Base-by-base conservation (phyloP, 1,284 basidiomycete species). In the Cyathus olla region DNA sequence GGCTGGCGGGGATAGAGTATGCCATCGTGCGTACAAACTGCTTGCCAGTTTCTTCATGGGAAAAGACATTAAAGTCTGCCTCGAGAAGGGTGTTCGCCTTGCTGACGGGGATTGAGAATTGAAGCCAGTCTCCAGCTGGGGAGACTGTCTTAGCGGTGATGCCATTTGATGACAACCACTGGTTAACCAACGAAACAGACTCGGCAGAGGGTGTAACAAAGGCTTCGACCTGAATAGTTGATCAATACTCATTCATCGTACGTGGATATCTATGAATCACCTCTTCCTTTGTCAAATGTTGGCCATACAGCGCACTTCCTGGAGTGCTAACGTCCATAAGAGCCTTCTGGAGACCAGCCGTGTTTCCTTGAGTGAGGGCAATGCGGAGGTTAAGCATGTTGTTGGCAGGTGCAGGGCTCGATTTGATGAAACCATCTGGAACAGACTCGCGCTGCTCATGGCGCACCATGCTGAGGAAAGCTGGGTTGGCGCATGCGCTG, bases 1-100 rank as follows among this genome's bases (percentile, higher is more conserved):
- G 70, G 48, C 75, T 73, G 0, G 68, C 62, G 1, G 83, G 83
- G 44, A 84, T 71, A 4, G 81, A 83, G 72, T 83, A 83, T 3
- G 76, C 69, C 22, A 83, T 72, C 2, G 82, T 83, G 52, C 81
- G 80, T 55, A 40, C 37, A 28, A 54, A 78, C 57, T 72, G 56
- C 35, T 68, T 57, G 39, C 78, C 29, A 2, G 65, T 78, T 19
- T 67, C 68, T 3, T 70, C 62, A 63, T 85, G 78, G 13, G 68
- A 71, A 70, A 80, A 85, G 19, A 72, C 65, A 21, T 75, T 70
- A 67, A 81, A 85, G 44, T 82, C 63, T 3, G 69, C 67, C 5
- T 61, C 56, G 55, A 85, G 70, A 19, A 85, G 67, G 5, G 56
- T 52, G 51, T 73, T 81, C 4, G 80, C 82, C 63, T 81, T 72